Base-by-base conservation (phyloP, 2,329 filamentous ascomycete genomes). In the Didymella pomorum region DNA sequence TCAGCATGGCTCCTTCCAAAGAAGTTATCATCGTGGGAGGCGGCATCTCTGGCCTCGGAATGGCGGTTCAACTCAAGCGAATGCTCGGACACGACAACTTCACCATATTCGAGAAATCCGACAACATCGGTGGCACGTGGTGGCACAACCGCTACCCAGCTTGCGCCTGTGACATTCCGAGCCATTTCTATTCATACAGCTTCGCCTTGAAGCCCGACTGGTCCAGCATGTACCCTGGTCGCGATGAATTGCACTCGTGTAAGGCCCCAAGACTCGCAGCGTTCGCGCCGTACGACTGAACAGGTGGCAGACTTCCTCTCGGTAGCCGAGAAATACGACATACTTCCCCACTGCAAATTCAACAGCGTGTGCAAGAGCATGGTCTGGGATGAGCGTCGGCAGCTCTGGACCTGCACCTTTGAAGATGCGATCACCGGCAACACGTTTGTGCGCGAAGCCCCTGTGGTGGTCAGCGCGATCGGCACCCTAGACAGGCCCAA, bases 201-300 rank as follows among this genome's bases (percentile, higher is more conserved):
- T 45, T 45, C 16, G 26, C 25, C 25, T 12, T 31, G 25, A 45
- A 45, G 16, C 43, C 43, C 1, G 43, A 45, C 43, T 45, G 43
- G 43, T 45, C 43, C 37, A 43, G 41, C 41, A 43, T 43, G 41
- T 43, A 43, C 21, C 41, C 41, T 43, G 41, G 41, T 25, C 41
- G 41, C 21, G 41, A 43, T 25, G 41, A 43, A 43, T 25, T 43
- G 20, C 41, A 43, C 20, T 23, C 41, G 8, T 43, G 41, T 43
- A 25, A 43, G 41, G 3, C 41, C 12, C 7, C 20, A 43, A n/a
- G n/a, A n/a, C n/a, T n/a, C n/a, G n/a, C n/a, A n/a, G n/a, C n/a
- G n/a, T n/a, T n/a, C n/a, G n/a, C n/a, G n/a, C n/a, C n/a, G n/a
- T n/a, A n/a, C n/a, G n/a, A n/a, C n/a, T n/a, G n/a, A n/a, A n/a